Percentiles rank a stretch among this genome's conserved stretches.
Conservation (phyloP, 2,329 filamentous ascomycete genomes). For the Verticillium longisporum region DNA sequence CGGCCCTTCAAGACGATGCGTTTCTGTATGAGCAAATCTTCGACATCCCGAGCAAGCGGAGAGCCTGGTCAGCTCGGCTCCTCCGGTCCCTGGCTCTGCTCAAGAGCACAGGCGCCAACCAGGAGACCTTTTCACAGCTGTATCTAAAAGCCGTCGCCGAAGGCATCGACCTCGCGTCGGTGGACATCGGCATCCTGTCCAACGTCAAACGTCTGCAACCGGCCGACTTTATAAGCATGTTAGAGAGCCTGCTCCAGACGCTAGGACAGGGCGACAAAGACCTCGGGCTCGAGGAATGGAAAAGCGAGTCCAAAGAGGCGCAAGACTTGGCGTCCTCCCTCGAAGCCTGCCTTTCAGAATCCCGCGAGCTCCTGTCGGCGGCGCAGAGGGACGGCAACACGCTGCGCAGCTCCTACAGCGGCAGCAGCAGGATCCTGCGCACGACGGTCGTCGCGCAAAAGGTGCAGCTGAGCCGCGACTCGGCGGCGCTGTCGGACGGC, state of each 20-base stretch:
- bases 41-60: slow-evolving; percentile 18
- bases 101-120: slow-evolving; percentile 25
- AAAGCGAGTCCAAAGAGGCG: slow-evolving; percentile 19
- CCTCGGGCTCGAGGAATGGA: slow-evolving; percentile 26
- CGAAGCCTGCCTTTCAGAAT: slow-evolving; percentile 32
- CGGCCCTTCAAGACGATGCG: slow-evolving; percentile 54
- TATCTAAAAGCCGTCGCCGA: slow-evolving; percentile 56
- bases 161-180: slow-evolving; percentile 42
- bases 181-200: slow-evolving; percentile 47
- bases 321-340: slow-evolving; percentile 26
- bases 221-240: slow-evolving; percentile 33
- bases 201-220: slow-evolving; percentile 55
- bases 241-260: slow-evolving; percentile 32
- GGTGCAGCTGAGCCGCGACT: slow-evolving; percentile 71
- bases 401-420: slow-evolving; percentile 69
- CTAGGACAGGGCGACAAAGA: slow-evolving; percentile 26
- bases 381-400: slow-evolving; percentile 37
- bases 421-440: slow-evolving; percentile 61
- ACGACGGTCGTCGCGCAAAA: slow-evolving; percentile 77
- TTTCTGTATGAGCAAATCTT: slow-evolving; percentile 40
- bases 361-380: slow-evolving; percentile 37
- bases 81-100: slow-evolving; percentile 43
- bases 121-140: slow-evolving; percentile 41
- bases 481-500: slow-evolving; percentile 60
- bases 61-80: slow-evolving; percentile 34